A percentile compares a stretch with the other conserved stretches of the same genome.
Evolutionary conservation across 208 protist species (phyloP).

Genomic region (Angomonas desouzai): DNA sequence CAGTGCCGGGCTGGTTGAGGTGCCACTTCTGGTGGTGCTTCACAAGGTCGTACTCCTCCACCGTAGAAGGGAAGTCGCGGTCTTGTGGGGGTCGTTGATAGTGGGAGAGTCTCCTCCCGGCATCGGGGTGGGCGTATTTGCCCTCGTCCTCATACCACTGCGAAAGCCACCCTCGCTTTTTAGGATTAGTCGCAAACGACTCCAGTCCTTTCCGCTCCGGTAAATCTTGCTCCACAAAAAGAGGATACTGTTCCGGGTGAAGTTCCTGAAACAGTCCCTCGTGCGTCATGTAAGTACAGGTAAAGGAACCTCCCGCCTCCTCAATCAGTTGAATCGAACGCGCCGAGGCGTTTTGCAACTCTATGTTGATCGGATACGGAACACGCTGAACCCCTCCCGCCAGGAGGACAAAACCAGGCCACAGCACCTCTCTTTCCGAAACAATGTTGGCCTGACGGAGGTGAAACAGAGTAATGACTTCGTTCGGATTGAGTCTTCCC

Average conservation of each 20-base stretch:
- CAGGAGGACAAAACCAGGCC: slow-evolving; percentile 85
- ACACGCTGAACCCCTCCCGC: slow-evolving; percentile 56
- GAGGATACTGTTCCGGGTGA: slow-evolving; percentile 81
- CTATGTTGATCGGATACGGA: slow-evolving; percentile 82
- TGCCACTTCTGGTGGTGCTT: slow-evolving; percentile 93
- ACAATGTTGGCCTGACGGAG: slow-evolving; percentile 71
- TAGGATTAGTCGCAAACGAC: slow-evolving; percentile 60
- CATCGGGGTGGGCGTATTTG: slow-evolving; percentile 82
- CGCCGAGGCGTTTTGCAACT: slow-evolving; percentile 84
- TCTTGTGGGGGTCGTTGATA: slow-evolving; percentile 74
- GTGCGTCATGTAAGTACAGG: slow-evolving; percentile 84
- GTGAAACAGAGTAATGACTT: slow-evolving; percentile 86
- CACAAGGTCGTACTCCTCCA: slow-evolving; percentile 87
- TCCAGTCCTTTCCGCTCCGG: slow-evolving; percentile 79
- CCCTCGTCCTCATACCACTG: slow-evolving; percentile 88
- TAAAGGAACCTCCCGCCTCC: slow-evolving; percentile 85
- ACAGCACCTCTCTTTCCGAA: slow-evolving; percentile 69
- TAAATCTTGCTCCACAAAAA: slow-evolving; percentile 78
- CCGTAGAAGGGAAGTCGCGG: slow-evolving; percentile 82
- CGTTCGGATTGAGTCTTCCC: slow-evolving; percentile 84
- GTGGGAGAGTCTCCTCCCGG: slow-evolving; percentile 71
- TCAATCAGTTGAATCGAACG: slow-evolving; percentile 82
- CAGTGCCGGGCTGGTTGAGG: slow-evolving; percentile 82
- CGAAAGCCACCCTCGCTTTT: slow-evolving; percentile 77
- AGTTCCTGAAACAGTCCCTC: slow-evolving; percentile 89